Conservation (phyloP, 2,329 filamentous ascomycete species). For the Aaosphaeria arxii region DNA sequence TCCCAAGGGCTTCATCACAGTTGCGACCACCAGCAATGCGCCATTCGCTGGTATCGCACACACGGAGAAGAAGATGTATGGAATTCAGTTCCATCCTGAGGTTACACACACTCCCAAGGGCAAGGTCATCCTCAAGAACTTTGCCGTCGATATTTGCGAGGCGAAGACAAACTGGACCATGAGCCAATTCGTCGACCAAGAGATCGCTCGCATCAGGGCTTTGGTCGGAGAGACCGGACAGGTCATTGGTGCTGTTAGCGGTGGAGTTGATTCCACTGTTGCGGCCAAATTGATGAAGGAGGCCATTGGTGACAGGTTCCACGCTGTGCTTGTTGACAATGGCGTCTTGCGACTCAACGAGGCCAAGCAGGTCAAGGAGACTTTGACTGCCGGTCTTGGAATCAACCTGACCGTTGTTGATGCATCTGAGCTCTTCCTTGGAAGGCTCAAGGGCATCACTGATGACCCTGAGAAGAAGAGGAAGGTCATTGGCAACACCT, state of each 20-base stretch:
- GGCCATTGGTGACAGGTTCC: conserved; percentile 81
- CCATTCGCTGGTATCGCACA: conserved; percentile 79
- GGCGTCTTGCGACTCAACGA: conserved; percentile 85
- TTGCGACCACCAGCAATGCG: conserved; percentile 74
- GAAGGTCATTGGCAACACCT: conserved; percentile 82
- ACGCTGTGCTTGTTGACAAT: conserved; percentile 82
- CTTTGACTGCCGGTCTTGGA: conserved; percentile 72
- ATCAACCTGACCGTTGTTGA: conserved; percentile 91
- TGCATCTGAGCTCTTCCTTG: conserved; percentile 73
- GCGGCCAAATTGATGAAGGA: conserved; percentile 81
- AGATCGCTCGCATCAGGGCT: conserved; percentile 75
- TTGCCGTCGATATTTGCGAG: conserved; percentile 77
- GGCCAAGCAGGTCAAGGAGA: conserved; percentile 76
- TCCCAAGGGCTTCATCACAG: conserved; percentile 68
- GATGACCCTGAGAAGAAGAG: conserved; percentile 81
- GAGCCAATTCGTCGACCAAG: conserved; percentile 76
- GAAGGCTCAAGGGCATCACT: conserved; percentile 67
- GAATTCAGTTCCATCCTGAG: conserved; percentile 89
- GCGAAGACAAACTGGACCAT: conserved; percentile 80
- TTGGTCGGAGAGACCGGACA: conserved; percentile 80
- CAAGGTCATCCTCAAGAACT: conserved; percentile 73
- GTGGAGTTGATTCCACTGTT: conserved; percentile 88
- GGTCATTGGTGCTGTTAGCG: conserved; percentile 75
- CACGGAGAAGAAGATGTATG: conserved; percentile 67
- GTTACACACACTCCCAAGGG: conserved; percentile 71